Base-by-base conservation (phyloP, 164 flowering plant species). In the Aristolochia contorta region DNA sequence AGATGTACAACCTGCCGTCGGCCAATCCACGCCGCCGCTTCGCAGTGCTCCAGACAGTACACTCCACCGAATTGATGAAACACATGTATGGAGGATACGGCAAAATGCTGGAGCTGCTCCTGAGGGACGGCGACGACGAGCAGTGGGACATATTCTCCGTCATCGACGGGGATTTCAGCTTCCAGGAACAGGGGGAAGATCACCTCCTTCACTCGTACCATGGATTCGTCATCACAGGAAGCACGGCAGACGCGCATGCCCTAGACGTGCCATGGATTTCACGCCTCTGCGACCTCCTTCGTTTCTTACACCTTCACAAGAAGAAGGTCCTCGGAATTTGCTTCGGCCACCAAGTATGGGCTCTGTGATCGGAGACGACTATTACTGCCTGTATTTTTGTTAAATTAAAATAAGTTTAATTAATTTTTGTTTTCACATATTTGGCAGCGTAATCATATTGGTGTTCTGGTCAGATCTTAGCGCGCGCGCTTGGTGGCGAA, bases 341-440 rank as follows among this genome's bases (percentile, higher is more conserved):
- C 67, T 64, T 64, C 22, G 67, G 67, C 27, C 67, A 64, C 55
- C 67, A 64, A 60, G 67, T 64, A 24, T 47, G 51, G 13, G n/a
- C 16, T n/a, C n/a, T 1, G 32, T 4, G 16, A n/a, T 19, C 45
- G n/a, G 13, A 16, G 32, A 32, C 32, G 33, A 30, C 22, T 6
- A 7, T 32, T 16, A 30, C 7, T 0, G 6, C 32, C 6, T 56
- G n/a, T 56, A 15, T 18, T 1, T 32, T 56, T 32, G 2, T 32
- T 25, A 33, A 16, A n/a, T n/a, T 12, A 6, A 10, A 12, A 23
- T 0, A 1, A 16, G 30, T 1, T 55, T 32, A 33, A 7, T 30
- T 43, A 5, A 27, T 14, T 37, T 24, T 19, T 14, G 3, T 59
- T 20, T 47, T 22, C 18, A 32, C 18, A 18, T 7, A 41, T 33